Evolutionary conservation across 495 filamentous ascomycete genomes (phyloP), one percentile per base, ranked within the genome.

Genomic region (Neurospora sp.): DNA sequence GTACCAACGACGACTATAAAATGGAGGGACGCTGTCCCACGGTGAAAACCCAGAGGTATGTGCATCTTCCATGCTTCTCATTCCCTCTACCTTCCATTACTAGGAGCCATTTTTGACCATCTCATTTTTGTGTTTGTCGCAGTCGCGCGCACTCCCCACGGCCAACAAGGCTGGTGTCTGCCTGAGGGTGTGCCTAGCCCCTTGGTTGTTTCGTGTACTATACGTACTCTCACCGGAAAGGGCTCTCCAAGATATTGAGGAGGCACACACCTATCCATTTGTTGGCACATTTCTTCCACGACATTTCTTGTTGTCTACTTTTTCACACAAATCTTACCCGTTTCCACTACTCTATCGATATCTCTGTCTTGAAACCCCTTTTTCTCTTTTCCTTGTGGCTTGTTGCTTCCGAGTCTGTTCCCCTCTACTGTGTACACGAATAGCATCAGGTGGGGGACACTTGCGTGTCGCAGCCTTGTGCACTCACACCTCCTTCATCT

Each of bases 401-500:
- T 35, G 38, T 48, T 10, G 31, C 11, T 38, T 53, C 14, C 14
- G 6, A 14, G 20, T 70, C 12, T 71, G 46, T 38, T 71, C 39
- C 68, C 14, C 12, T 53, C 41, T 38, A 12, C 42, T 12, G 27
- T 46, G 16, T 71, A 42, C 22, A 71, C 69, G 27, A 37, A 37
- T 16, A 66, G 48, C 20, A 27, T 9, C 53, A 66, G 53, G 53
- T 16, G 42, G 42, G 16, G 35, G 40, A 35, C 42, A 70, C 69
- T 48, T 70, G 69, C n/a, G 39, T 71, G 40, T 70, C 46, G 61
- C 44, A 72, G 70, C 46, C 70, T 71, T 71, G 37, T 61, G n/a
- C 16, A 8, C 27, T 38, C 5, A 37, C 59, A 38, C 37, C 37
- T 68, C 59, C 68, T 71, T 42, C 59, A 27, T 8, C n/a, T 66